Base-by-base conservation (phyloP, 2,329 filamentous ascomycete species). In the Apiospora sp. region DNA sequence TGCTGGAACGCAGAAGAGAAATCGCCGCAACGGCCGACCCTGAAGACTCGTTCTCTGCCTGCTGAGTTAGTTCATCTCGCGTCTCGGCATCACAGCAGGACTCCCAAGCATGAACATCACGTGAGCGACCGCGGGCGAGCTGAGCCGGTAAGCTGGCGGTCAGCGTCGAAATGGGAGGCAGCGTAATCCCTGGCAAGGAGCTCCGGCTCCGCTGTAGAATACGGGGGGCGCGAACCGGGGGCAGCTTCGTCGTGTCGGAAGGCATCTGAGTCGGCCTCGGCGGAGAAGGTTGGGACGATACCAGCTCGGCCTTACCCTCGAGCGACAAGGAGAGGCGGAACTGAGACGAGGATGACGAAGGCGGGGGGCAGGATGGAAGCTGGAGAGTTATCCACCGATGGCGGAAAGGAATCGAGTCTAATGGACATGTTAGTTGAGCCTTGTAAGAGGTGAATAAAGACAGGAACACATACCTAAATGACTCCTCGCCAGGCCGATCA, bases 101-200 rank as follows among this genome's bases (percentile, higher is more conserved):
- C 79, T 97, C 94, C 96, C 96, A 98, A 8, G 93, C 93, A 69
- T 95, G 91, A 24, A 95, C 94, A 81, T 98, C 94, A 71, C 94
- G 91, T 72, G 95, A 98, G 72, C 96, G 90, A 71, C 94, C 94
- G 72, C 92, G 91, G 46, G 85, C 84, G 24, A 92, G 84, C 48
- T 86, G 86, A 27, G 88, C 89, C 37, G 88, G 87, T 19, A 90
- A 82, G n/a, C 76, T 84, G 81, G 77, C 82, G 13, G 88, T 89
- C 54, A 90, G 80, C 22, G 85, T 82, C 5, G 87, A 87, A 73
- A 89, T 87, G 69, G 88, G 87, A 34, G 88, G 87, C n/a, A 91
- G 84, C 5, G 88, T 91, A 74, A 89, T 83, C 72, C 87, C 85
- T 49, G 87, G 85, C 49, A 92, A 83, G 24, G 92, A 91, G 80